Conservation (phyloP, 2,329 filamentous ascomycete genomes). For the Beauveria brongniartii region DNA sequence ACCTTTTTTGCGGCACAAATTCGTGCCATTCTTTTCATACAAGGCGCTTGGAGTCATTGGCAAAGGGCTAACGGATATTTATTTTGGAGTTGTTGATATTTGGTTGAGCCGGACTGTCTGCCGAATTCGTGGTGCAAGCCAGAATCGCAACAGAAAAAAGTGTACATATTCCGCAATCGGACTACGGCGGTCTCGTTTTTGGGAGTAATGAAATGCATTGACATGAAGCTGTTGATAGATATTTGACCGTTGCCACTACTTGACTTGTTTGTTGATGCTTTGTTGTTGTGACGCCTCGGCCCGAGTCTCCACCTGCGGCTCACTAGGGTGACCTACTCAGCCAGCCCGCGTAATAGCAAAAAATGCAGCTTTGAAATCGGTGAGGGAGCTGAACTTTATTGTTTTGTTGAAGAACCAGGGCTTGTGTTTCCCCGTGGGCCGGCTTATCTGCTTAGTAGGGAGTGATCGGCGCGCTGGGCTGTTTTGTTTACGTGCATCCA, state of each 20-base stretch:
- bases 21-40: constrained; percentile 28
- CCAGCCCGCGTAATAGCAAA: not conserved
- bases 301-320: constrained; percentile 1
- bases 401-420: not conserved
- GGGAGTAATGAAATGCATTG: constrained; percentile 23
- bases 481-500: not conserved
- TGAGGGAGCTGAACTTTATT: not conserved
- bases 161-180: constrained; percentile 35
- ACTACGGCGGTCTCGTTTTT: constrained; percentile 22
- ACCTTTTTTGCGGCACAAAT: constrained; percentile 24
- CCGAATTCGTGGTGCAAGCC: not conserved
- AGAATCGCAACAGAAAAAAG: constrained; percentile 22
- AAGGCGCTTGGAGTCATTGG: constrained; percentile 35
- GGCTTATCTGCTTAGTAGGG: not conserved
- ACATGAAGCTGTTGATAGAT: constrained; percentile 10
- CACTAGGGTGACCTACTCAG: not conserved
- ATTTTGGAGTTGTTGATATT: constrained; percentile 27
- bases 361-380: not conserved
- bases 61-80: constrained; percentile 26
- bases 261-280: not conserved
- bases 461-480: not conserved
- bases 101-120: constrained; percentile 12
- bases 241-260: not conserved
- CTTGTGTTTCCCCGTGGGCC: too few relatives aligned
- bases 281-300: not conserved